Evolutionary conservation across 208 protist species (phyloP).

Genomic region (Leishmania aethiopica): DNA sequence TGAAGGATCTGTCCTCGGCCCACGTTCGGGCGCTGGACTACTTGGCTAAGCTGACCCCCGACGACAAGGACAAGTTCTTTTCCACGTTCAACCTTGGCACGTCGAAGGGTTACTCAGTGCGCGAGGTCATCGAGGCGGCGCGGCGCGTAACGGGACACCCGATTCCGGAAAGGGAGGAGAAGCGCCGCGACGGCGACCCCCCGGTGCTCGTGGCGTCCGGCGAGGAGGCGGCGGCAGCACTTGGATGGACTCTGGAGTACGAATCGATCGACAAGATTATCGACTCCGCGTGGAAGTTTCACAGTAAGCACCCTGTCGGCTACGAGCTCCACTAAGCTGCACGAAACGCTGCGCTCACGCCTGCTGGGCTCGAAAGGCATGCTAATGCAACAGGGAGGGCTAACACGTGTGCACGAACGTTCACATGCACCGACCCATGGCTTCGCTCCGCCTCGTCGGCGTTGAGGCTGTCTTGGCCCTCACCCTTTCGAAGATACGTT

Average conservation of each 20-base stretch:
- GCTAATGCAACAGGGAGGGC: not conserved
- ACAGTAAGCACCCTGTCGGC: slow-evolving; percentile 54
- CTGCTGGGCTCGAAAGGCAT: not conserved
- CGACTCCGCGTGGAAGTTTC: slow-evolving; percentile 77
- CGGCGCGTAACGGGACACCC: slow-evolving; percentile 89
- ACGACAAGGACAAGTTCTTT: slow-evolving; percentile 62
- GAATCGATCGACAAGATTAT: slow-evolving; percentile 86
- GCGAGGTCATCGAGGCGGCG: slow-evolving; percentile 95
- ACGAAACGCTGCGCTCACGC: not conserved
- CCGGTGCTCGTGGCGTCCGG: slow-evolving; percentile 75
- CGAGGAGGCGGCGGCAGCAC: slow-evolving; percentile 51
- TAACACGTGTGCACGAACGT: not conserved
- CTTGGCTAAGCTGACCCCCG: slow-evolving; percentile 41
- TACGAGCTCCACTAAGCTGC: slow-evolving; percentile 30
- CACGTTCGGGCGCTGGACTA: slow-evolving; percentile 94
- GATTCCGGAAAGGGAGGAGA: slow-evolving; percentile 83
- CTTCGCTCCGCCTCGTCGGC: not conserved
- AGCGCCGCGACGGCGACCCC: slow-evolving; percentile 73
- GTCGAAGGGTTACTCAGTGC: slow-evolving; percentile 93
- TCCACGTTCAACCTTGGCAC: slow-evolving; percentile 96
- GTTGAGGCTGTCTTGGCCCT: not conserved
- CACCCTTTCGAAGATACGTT: not conserved
- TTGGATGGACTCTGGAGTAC: slow-evolving; percentile 83
- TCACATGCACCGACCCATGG: not conserved
- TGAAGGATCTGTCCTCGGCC: slow-evolving; percentile 96